Evolutionary conservation across 1,139 yeast genomes (phyloP).

Genomic region (Zygoascus meyerae): DNA sequence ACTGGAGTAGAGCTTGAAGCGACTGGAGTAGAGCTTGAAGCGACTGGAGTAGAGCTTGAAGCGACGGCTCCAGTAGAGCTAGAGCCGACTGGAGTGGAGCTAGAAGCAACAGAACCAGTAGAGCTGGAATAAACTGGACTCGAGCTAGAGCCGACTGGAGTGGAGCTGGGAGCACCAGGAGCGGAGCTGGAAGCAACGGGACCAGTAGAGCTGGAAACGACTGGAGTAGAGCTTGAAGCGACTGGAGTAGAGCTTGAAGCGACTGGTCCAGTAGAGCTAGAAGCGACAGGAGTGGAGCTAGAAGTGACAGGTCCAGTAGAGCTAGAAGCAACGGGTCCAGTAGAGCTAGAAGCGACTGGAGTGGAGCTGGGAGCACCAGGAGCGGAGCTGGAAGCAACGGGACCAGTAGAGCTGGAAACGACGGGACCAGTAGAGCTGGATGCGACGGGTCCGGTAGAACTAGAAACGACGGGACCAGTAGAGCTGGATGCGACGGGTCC

Average conservation of each 20-base stretch:
- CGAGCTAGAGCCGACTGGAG: constrained; percentile 10
- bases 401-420: too few relatives aligned
- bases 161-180: constrained; percentile 7
- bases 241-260: constrained; percentile 3
- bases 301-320: too few relatives aligned
- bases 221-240: neutral
- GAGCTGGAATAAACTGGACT: constrained; percentile 8
- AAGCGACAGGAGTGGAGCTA: too few relatives aligned
- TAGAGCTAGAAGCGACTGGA: too few relatives aligned
- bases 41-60: neutral
- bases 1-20: neutral
- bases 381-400: too few relatives aligned
- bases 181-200: constrained; percentile 5
- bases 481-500: too few relatives aligned
- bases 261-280: too few relatives aligned
- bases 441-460: too few relatives aligned
- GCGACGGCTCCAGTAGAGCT: neutral
- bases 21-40: constrained; percentile 3
- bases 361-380: too few relatives aligned
- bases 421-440: too few relatives aligned
- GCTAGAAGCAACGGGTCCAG: too few relatives aligned
- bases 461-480: too few relatives aligned
- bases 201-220: neutral
- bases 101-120: constrained; percentile 1
- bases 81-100: constrained; percentile 4